Percentiles rank a stretch among this genome's conserved stretches.
Conservation (phyloP, 2,329 filamentous ascomycete species). For the Pseudogymnoascus sp. region DNA sequence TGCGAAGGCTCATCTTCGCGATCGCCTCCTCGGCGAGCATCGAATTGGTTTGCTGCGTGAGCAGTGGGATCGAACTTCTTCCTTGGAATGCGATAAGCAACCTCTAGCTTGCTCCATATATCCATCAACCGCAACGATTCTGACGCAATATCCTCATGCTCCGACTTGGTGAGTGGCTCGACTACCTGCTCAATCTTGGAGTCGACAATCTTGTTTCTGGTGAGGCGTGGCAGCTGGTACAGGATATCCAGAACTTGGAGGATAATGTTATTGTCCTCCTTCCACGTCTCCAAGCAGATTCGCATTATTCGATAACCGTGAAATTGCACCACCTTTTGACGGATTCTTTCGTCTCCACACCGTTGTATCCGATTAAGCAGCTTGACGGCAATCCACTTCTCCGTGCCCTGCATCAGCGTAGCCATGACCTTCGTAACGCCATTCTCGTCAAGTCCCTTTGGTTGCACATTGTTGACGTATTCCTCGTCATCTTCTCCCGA, state of each 20-base stretch:
- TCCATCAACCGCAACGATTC: constrained; percentile 66
- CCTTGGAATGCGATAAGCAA: constrained; percentile 86
- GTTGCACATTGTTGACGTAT: constrained; percentile 83
- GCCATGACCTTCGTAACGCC: constrained; percentile 94
- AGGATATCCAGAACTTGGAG: constrained; percentile 85
- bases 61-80: constrained; percentile 73
- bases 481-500: constrained; percentile 86
- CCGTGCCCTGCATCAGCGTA: constrained; percentile 92
- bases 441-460: constrained; percentile 68
- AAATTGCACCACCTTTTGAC: constrained; percentile 86
- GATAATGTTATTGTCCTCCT: constrained; percentile 87
- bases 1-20: constrained; percentile 41
- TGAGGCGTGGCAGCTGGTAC: constrained; percentile 79
- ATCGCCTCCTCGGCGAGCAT: constrained; percentile 54
- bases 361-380: constrained; percentile 80
- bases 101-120: constrained; percentile 81
- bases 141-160: constrained; percentile 66
- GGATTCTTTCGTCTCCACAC: constrained; percentile 77
- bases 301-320: constrained; percentile 95
- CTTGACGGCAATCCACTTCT: constrained; percentile 99
- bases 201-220: constrained; percentile 93
- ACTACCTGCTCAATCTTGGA: constrained; percentile 88
- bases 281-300: constrained; percentile 75
- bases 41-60: constrained; percentile 46
- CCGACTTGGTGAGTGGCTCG: constrained; percentile 55